Conservation (phyloP, 139 green algal species). For the Chlamydomonas sp. region DNA sequence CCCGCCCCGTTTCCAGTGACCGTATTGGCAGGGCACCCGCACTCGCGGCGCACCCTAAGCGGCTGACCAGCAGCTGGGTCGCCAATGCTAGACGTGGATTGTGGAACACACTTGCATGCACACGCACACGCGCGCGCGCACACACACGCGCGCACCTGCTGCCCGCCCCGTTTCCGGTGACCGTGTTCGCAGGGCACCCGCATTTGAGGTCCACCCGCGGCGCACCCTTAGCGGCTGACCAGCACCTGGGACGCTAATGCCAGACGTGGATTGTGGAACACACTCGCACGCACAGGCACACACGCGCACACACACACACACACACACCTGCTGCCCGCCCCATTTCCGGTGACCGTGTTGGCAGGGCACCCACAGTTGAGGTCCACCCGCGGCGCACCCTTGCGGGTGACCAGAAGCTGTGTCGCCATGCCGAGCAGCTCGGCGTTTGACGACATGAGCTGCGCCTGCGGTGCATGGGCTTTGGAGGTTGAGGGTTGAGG, state of each 20-base stretch:
- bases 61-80: neutral
- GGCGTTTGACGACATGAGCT: constrained; percentile 54
- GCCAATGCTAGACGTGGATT: neutral
- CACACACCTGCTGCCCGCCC: constrained; percentile 34
- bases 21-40: neutral
- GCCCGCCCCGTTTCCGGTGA: constrained; percentile 5
- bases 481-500: neutral
- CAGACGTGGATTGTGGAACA: neutral
- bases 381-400: constrained; percentile 51
- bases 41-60: neutral
- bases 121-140: too few relatives aligned
- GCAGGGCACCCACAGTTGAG: constrained; percentile 63
- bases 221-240: constrained; percentile 6
- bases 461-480: constrained; percentile 7
- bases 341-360: constrained; percentile 46
- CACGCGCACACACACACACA: constrained; percentile 16
- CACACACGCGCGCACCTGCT: too few relatives aligned
- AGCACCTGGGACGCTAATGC: constrained; percentile 33
- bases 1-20: constrained; percentile 6
- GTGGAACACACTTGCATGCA: constrained; percentile 1
- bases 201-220: constrained; percentile 53
- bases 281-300: too few relatives aligned
- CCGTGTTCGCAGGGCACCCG: neutral
- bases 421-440: constrained; percentile 42
- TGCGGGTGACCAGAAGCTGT: constrained; percentile 22